Evolutionary conservation across 2,329 filamentous ascomycete species (phyloP), one percentile per base, ranked within the genome.

Genomic region (Penicillium brasilianum): DNA sequence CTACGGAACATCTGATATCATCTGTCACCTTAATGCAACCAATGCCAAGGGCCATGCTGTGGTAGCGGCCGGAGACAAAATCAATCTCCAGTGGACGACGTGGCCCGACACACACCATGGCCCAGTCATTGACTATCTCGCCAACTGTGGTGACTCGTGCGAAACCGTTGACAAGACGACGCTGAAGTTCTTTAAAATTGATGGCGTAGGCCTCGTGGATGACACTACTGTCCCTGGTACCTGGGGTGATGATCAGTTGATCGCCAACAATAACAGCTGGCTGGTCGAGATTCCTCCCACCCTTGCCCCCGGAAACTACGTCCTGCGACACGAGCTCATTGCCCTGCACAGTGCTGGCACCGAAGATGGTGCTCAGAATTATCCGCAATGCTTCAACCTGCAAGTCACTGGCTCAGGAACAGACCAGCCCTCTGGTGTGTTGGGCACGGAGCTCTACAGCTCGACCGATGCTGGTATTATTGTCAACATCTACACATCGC

Each of bases 51-150:
- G 80, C 48, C 78, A 81, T 61, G 85, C 83, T 11, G 76, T 81
- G 7, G 84, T 89, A 20, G 77, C 81, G 5, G 88, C 88, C 10
- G 89, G 88, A 57, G 78, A 80, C 64, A 80, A 79, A 11, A 71
- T 90, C 67, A 78, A 83, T 43, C 73, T 90, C 44, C 80, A 85
- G 66, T 90, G 88, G 88, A 84, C 81, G 57, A 78, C 79, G n/a
- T 90, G 88, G 88, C 87, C 87, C 8, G 79, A 83, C 2, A 83
- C 81, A 34, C 85, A 90, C 76, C 81, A 87, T 62, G 86, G 86
- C 1, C 87, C 87, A 7, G 81, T 89, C 63, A 80, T 89, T 64
- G 83, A 82, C 72, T 89, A 89, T 76, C 79, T 89, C 4, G 88
- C 88, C 55, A 78, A 79, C 59, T 87, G 85, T 72, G 74, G 81